These are phyloP conservation scores for Vigna trinervia DNA, from an alignment of 306 rosid genomes.

Conservation along the genomic window DNA sequence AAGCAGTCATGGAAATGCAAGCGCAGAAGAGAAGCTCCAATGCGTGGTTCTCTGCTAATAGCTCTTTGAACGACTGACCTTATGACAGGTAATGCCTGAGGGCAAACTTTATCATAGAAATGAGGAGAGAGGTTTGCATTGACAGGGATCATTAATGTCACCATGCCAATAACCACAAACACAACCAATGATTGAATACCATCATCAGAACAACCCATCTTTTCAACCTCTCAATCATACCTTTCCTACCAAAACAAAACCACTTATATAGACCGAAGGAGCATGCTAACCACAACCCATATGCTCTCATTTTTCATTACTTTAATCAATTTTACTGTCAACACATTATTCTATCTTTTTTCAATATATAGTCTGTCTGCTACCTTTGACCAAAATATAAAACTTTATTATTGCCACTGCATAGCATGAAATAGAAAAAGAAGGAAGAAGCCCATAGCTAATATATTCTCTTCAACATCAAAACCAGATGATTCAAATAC, in stretches of 20 bases:
- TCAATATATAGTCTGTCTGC: neutral
- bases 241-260: neutral
- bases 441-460: neutral
- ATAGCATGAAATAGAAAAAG: neutral
- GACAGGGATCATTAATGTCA: conserved; percentile 9
- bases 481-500: neutral
- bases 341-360: neutral
- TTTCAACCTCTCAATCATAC: conserved; percentile 10
- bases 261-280: conserved; percentile 37
- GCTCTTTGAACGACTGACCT: conserved; percentile 32
- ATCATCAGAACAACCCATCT: conserved; percentile 33
- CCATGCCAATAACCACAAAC: conserved; percentile 29
- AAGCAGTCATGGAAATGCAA: conserved; percentile 60
- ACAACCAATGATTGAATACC: conserved; percentile 20
- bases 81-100: conserved; percentile 46
- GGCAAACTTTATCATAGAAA: conserved; percentile 47
- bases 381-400: conserved; percentile 10
- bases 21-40: conserved; percentile 54
- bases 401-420: neutral
- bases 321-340: neutral
- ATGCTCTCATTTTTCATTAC: neutral
- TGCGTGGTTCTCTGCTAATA: conserved; percentile 41
- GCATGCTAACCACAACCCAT: neutral
- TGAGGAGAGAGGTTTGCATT: conserved; percentile 39
- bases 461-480: neutral